These are phyloP conservation scores for Cytospora paraplurivora DNA, from an alignment of 2,329 filamentous ascomycete genomes.

Conservation along the genomic window DNA sequence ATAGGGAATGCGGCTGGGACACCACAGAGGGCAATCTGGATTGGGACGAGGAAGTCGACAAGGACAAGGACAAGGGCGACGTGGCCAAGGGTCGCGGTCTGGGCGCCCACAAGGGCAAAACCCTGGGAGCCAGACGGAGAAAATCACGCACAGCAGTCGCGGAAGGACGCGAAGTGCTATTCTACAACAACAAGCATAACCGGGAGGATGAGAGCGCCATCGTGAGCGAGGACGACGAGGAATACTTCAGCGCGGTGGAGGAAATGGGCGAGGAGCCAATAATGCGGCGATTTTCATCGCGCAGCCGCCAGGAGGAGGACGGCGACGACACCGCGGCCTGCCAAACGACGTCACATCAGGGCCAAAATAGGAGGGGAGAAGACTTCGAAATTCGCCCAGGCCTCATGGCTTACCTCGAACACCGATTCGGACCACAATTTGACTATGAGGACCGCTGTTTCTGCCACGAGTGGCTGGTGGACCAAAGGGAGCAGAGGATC, in stretches of 20 bases:
- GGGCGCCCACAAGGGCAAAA: background rate
- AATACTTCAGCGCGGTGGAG: background rate
- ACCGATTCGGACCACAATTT: background rate
- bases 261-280: background rate
- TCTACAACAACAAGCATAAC: background rate
- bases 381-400: background rate
- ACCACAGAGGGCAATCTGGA: background rate
- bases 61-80: background rate
- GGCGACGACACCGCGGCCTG: background rate
- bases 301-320: background rate
- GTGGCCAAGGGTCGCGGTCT: background rate
- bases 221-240: background rate
- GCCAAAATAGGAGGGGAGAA: too few relatives aligned
- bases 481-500: background rate
- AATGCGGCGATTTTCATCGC: background rate
- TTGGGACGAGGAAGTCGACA: background rate
- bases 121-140: background rate
- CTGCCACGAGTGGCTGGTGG: background rate
- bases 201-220: background rate
- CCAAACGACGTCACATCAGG: background rate
- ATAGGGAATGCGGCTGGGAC: constrained; percentile 1
- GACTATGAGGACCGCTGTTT: background rate
- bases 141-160: too few relatives aligned
- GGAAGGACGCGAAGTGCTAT: background rate
- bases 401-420: background rate